Percentiles rank a stretch among this genome's conserved stretches.
Conservation (phyloP, 176 grass and related monocot species). For the Miscanthus lutarioriparius region DNA sequence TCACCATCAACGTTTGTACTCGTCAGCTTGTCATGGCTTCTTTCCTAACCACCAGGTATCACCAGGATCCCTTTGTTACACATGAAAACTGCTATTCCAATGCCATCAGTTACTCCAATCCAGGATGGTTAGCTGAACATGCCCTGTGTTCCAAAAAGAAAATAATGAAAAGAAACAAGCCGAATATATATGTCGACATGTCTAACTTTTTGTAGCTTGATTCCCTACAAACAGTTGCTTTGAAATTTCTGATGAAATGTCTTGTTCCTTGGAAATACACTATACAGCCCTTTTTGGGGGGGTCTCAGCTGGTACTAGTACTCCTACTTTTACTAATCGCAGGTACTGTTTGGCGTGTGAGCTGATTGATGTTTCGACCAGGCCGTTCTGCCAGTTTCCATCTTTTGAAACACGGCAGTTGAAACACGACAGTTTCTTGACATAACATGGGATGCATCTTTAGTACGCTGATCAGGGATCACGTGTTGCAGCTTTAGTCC, state of each 20-base stretch:
- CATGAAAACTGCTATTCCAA: neutral
- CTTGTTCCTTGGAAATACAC: neutral
- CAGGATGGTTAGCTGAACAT: slow-evolving; percentile 13
- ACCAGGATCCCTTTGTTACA: neutral
- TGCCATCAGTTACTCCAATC: neutral
- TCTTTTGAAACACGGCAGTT: neutral
- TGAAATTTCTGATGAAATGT: neutral
- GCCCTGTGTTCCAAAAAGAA: neutral
- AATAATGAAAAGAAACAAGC: neutral
- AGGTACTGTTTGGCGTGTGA: slow-evolving; percentile 37
- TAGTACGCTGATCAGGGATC: slow-evolving; percentile 35
- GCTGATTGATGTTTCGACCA: slow-evolving; percentile 33
- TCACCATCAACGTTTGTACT: slow-evolving; percentile 53
- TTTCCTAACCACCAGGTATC: slow-evolving; percentile 67
- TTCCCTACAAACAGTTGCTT: neutral
- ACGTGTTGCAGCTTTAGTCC: slow-evolving; percentile 33
- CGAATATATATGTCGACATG: neutral
- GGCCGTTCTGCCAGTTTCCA: slow-evolving; percentile 23
- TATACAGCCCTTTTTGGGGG: neutral
- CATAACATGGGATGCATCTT: slow-evolving; percentile 32
- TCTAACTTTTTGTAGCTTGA: neutral
- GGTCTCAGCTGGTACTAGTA: neutral
- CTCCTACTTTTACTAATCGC: neutral
- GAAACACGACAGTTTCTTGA: slow-evolving; percentile 14
- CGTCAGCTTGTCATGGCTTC: slow-evolving; percentile 54